A percentile compares a stretch with the other conserved stretches of the same genome.
Conservation (phyloP, 208 protist species). For the Angomonas ambiguus region DNA sequence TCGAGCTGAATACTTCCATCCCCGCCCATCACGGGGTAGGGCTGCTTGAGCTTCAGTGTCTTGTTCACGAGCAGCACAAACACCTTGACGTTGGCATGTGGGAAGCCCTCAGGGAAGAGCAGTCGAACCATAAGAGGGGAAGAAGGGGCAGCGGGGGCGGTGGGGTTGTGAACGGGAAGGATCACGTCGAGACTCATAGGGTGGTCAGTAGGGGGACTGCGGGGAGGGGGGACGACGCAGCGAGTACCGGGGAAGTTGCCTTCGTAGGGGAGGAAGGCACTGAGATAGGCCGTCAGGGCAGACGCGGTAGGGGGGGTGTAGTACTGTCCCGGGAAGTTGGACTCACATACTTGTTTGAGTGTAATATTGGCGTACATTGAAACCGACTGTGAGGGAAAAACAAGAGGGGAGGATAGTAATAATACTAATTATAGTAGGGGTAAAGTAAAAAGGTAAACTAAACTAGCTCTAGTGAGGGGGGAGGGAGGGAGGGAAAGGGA, state of each 20-base stretch:
- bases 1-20: conserved; percentile 50
- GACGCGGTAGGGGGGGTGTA: conserved; percentile 24
- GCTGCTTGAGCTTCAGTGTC: conserved; percentile 31
- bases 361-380: conserved; percentile 16
- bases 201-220: neutral
- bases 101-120: conserved; percentile 28
- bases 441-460: conserved; percentile 4
- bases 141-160: neutral
- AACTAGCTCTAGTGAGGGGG: too few relatives aligned
- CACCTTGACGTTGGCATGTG: conserved; percentile 23
- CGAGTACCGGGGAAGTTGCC: conserved; percentile 42
- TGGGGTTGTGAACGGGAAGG: conserved; percentile 16
- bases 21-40: conserved; percentile 39
- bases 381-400: neutral
- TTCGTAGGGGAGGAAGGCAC: conserved; percentile 46
- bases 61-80: conserved; percentile 20
- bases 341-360: conserved; percentile 21
- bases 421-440: conserved; percentile 2
- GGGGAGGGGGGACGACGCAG: conserved; percentile 13
- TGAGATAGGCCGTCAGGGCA: conserved; percentile 36
- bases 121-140: conserved; percentile 25
- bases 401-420: neutral
- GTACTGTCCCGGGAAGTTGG: conserved; percentile 20
- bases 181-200: conserved; percentile 17
- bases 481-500: neutral